These are phyloP conservation scores for Hemileccinum impolitum DNA, from an alignment of 768 basidiomycete species.

Conservation along the genomic window DNA sequence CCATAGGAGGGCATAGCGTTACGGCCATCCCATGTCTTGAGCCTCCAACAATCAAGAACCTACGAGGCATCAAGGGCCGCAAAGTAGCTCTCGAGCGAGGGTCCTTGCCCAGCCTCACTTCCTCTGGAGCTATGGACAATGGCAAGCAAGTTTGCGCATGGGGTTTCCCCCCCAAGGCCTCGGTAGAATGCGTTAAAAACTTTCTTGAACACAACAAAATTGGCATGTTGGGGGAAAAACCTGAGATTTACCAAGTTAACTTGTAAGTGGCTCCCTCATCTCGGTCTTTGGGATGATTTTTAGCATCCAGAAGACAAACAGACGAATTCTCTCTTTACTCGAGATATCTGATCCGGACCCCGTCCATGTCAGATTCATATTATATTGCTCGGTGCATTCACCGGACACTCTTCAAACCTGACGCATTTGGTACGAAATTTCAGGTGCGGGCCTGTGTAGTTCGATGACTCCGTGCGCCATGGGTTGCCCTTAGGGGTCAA, in stretches of 20 bases:
- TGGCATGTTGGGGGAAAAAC: constrained; percentile 35
- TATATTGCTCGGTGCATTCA: constrained; percentile 62
- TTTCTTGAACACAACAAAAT: constrained; percentile 46
- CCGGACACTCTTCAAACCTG: constrained; percentile 46
- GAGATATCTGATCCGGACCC: constrained; percentile 53
- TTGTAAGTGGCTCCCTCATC: constrained; percentile 36
- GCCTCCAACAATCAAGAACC: constrained; percentile 22
- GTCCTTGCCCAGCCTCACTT: constrained; percentile 39
- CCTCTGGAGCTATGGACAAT: constrained; percentile 48
- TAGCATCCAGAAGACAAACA: constrained; percentile 30
- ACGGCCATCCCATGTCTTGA: constrained; percentile 30
- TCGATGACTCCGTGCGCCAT: constrained; percentile 34
- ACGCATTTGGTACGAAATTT: constrained; percentile 36
- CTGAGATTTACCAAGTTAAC: constrained; percentile 49
- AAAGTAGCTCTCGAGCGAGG: constrained; percentile 37
- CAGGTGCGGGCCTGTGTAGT: constrained; percentile 47
- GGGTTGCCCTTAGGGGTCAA: constrained; percentile 1
- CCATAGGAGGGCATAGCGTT: constrained; percentile 45
- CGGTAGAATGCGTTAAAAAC: constrained; percentile 32
- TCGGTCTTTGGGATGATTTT: not conserved
- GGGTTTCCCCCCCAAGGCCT: constrained; percentile 56
- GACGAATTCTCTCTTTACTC: constrained; percentile 44
- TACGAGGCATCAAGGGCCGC: constrained; percentile 42
- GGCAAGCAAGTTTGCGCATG: constrained; percentile 56
- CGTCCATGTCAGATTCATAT: constrained; percentile 63